Base-by-base conservation (phyloP, 1,284 basidiomycete genomes). In the Tylopilus sp. region DNA sequence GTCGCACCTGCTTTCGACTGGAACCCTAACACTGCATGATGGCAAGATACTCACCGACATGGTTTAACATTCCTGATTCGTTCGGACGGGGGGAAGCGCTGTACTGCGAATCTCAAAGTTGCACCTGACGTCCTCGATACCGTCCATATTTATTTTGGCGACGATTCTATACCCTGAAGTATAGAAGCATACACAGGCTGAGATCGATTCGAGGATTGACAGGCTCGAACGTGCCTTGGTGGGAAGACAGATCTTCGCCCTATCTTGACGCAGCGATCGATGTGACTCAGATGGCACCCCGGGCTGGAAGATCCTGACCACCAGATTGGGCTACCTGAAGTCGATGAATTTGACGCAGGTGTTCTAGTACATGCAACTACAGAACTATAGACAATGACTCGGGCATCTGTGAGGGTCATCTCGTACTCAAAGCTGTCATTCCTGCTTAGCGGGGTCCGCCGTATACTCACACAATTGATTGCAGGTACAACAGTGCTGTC, bases 371-470 rank as follows among this genome's bases (percentile, higher is more conserved):
- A 50, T 5, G 44, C 57, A 21, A 58, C 55, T 11, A 65, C 58
- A 6, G n/a, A n/a, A n/a, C 21, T 6, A 24, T 24, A 24, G 52
- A 70, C 30, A 71, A 76, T 12, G 76, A 77, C n/a, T n/a, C n/a
- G n/a, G n/a, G n/a, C 51, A 59, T 66, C 24, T 55, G 50, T 36
- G 44, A 58, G n/a, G 47, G 40, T 8, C 41, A 48, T 33, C 14
- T 35, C 34, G 50, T 59, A 18, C 55, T 46, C 26, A 58, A 48
- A 34, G 55, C n/a, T n/a, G n/a, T n/a, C n/a, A n/a, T n/a, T 6
- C 21, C 21, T 24, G 51, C 55, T 26, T 9, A 9, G 6, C n/a
- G n/a, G 7, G 24, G 7, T 26, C 3, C 3, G 18, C 15, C 20
- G 8, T 33, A 9, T 29, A 15, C 35, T 57, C 10, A 47, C 34